phyloP scores from a whole-genome alignment of 768 basidiomycete species.

The Rubroboletus satanas region DNA sequence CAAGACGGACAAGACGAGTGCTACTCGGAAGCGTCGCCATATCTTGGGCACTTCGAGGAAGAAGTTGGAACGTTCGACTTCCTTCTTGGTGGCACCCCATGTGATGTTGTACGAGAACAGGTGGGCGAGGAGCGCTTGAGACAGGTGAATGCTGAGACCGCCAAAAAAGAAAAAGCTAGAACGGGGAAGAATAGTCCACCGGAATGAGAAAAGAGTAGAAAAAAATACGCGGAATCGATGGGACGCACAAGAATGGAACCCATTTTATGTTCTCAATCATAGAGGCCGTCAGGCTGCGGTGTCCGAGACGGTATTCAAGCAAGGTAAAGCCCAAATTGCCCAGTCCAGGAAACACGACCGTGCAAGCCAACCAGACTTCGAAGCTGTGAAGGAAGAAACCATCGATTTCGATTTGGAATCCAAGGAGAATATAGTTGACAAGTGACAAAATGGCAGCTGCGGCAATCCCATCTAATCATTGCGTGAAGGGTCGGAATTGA shows the following conservation, averaged over 20 bases:
- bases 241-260: slow-evolving; percentile 38
- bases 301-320: slow-evolving; percentile 71
- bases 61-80: slow-evolving; percentile 88
- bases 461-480: slow-evolving; percentile 49
- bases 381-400: slow-evolving; percentile 75
- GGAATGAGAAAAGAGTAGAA: not conserved
- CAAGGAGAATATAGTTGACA: slow-evolving; percentile 75
- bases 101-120: slow-evolving; percentile 55
- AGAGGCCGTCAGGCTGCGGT: slow-evolving; percentile 22
- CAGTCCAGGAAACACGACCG: slow-evolving; percentile 69
- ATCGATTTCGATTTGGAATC: slow-evolving; percentile 65
- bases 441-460: slow-evolving; percentile 61
- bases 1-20: slow-evolving; percentile 52
- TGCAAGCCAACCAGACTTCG: slow-evolving; percentile 78
- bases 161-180: slow-evolving; percentile 50
- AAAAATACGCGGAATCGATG: not conserved
- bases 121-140: slow-evolving; percentile 51
- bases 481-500: not conserved
- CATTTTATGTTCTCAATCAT: slow-evolving; percentile 27
- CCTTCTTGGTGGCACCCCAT: slow-evolving; percentile 69
- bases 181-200: not conserved
- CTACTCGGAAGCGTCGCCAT: slow-evolving; percentile 69
- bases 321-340: slow-evolving; percentile 71
- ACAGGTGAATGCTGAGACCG: slow-evolving; percentile 52
- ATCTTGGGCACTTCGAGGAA: slow-evolving; percentile 87